A percentile compares a stretch with the other conserved stretches of the same genome.
Conservation (phyloP, 2,329 filamentous ascomycete species). For the Onygenales sp. region DNA sequence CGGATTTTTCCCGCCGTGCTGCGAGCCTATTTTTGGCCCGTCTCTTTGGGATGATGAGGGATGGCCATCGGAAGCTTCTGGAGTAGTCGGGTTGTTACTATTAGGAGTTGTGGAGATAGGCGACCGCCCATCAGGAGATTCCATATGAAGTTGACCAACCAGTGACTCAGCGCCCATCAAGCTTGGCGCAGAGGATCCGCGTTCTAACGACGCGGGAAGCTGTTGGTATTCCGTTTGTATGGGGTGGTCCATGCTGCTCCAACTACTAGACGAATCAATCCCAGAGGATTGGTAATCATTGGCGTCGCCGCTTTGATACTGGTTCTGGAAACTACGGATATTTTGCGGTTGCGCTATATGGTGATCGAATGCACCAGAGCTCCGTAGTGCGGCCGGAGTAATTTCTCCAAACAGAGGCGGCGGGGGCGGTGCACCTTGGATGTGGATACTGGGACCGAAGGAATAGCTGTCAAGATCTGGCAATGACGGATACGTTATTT, state of each 20-base stretch:
- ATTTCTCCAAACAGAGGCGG: constrained; percentile 53
- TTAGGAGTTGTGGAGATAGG: constrained; percentile 21
- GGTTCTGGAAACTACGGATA: constrained; percentile 12
- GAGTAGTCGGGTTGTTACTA: constrained; percentile 21
- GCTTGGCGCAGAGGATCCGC: constrained; percentile 33
- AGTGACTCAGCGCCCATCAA: constrained; percentile 39
- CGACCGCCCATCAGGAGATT: constrained; percentile 28
- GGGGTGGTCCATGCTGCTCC: constrained; percentile 5
- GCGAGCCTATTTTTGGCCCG: neutral
- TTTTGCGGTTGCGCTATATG: constrained; percentile 19
- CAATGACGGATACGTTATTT: constrained; percentile 34
- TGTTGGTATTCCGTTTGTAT: constrained; percentile 7
- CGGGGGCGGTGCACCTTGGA: constrained; percentile 10
- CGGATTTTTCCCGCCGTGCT: neutral
- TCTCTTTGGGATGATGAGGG: neutral
- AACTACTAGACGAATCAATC: constrained; percentile 6
- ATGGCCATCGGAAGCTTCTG: neutral
- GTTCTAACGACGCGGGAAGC: constrained; percentile 14
- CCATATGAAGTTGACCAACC: constrained; percentile 39
- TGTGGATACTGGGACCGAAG: constrained; percentile 12
- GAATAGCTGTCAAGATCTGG: constrained; percentile 29
- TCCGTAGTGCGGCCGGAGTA: constrained; percentile 44
- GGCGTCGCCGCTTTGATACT: constrained; percentile 12
- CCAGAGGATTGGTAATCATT: constrained; percentile 28
- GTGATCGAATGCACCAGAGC: constrained; percentile 39